These are phyloP conservation scores for Diaporthe humulicola DNA, from an alignment of 2,329 filamentous ascomycete genomes.

Conservation along the genomic window DNA sequence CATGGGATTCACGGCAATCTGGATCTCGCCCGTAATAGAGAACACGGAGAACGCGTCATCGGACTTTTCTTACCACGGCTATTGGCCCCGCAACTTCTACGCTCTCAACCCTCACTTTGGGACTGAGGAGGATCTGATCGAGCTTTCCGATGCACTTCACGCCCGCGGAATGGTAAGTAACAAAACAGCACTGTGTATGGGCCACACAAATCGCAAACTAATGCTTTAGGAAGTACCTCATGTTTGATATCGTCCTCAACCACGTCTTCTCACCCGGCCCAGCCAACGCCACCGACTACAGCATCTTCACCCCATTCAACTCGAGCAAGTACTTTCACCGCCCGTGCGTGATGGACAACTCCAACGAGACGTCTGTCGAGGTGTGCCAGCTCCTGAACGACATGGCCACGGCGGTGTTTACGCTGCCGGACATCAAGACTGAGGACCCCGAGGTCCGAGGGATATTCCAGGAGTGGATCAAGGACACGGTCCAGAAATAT, in stretches of 20 bases:
- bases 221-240: constrained; percentile 57
- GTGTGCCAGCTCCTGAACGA: neutral
- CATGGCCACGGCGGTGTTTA: constrained; percentile 34
- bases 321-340: constrained; percentile 44
- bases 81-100: constrained; percentile 20
- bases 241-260: constrained; percentile 73
- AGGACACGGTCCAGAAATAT: constrained; percentile 66
- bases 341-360: constrained; percentile 29
- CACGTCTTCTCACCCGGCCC: constrained; percentile 51
- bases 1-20: constrained; percentile 25
- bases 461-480: constrained; percentile 68
- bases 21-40: constrained; percentile 31
- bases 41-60: constrained; percentile 38
- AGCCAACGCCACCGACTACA: constrained; percentile 30
- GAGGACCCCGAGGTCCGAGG: constrained; percentile 59
- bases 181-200: too few relatives aligned
- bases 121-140: constrained; percentile 18
- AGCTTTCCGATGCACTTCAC: constrained; percentile 1
- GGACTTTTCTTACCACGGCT: constrained; percentile 43
- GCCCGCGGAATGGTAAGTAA: constrained; percentile 45
- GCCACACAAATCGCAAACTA: neutral
- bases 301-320: constrained; percentile 41
- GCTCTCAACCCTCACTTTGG: constrained; percentile 29
- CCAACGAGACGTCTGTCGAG: constrained; percentile 22
- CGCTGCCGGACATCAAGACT: constrained; percentile 70